These are phyloP conservation scores for Pythium sp. DNA, from an alignment of 352 stramenopile species.

Conservation along the genomic window DNA sequence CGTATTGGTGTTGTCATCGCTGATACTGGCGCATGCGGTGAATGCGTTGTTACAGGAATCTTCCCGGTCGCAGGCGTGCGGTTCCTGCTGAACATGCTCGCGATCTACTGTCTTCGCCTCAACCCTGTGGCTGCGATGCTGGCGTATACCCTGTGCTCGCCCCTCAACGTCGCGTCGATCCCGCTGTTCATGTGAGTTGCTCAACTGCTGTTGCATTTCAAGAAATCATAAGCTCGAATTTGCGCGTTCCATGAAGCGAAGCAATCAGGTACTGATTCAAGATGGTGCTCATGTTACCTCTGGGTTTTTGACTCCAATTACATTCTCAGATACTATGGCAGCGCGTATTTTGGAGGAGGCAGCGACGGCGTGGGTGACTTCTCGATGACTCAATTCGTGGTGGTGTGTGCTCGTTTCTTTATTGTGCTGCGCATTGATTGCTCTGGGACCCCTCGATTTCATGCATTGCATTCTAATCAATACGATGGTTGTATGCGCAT, in stretches of 20 bases:
- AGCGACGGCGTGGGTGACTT: conserved; percentile 53
- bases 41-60: conserved; percentile 31
- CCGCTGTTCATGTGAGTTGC: conserved; percentile 76
- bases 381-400: conserved; percentile 62
- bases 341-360: conserved; percentile 28
- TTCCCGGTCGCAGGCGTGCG: conserved; percentile 80
- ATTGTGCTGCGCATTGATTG: too few relatives aligned
- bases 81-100: conserved; percentile 68
- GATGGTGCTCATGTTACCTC: not conserved
- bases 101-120: conserved; percentile 76
- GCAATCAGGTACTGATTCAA: not conserved
- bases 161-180: conserved; percentile 73
- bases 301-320: not conserved
- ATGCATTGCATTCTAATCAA: too few relatives aligned
- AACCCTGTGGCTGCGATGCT: conserved; percentile 82
- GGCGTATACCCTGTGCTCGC: conserved; percentile 78
- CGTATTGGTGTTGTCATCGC: not conserved
- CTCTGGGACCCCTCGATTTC: too few relatives aligned
- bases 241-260: too few relatives aligned
- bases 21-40: not conserved
- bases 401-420: conserved; percentile 17
- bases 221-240: too few relatives aligned
- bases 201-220: not conserved
- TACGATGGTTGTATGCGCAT: too few relatives aligned
- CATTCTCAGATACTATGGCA: conserved; percentile 53